phyloP scores from a whole-genome alignment of 305 asterid species.

The Fraxinus albicans region DNA sequence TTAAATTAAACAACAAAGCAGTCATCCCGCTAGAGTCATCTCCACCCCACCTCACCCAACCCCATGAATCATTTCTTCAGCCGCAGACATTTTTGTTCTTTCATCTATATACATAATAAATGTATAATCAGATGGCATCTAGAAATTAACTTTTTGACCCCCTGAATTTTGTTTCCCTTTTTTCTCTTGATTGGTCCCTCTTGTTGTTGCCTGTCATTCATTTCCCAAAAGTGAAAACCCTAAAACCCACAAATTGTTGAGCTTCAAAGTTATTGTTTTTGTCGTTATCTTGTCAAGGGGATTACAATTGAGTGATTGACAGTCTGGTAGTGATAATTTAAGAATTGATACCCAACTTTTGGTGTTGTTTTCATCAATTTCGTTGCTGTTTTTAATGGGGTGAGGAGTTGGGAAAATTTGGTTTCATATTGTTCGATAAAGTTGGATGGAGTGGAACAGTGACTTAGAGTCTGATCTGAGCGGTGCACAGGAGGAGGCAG shows the following conservation, averaged over 20 bases:
- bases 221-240: neutral
- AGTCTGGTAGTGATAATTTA: neutral
- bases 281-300: neutral
- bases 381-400: too few relatives aligned
- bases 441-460: conserved; percentile 40
- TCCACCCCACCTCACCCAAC: neutral
- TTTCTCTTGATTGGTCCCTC: neutral
- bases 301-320: neutral
- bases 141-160: neutral
- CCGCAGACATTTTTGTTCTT: neutral
- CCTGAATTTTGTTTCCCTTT: neutral
- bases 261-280: neutral
- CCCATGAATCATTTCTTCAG: neutral
- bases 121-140: neutral
- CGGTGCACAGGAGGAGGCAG: conserved; percentile 28
- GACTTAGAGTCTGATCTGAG: conserved; percentile 33
- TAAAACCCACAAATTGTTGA: neutral
- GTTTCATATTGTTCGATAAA: neutral
- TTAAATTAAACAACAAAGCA: neutral
- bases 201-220: neutral
- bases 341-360: too few relatives aligned
- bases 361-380: neutral
- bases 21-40: neutral
- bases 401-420: too few relatives aligned
- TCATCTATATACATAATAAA: neutral